Base-by-base conservation (phyloP, 768 basidiomycete species). In the Hypholoma fasciculare region DNA sequence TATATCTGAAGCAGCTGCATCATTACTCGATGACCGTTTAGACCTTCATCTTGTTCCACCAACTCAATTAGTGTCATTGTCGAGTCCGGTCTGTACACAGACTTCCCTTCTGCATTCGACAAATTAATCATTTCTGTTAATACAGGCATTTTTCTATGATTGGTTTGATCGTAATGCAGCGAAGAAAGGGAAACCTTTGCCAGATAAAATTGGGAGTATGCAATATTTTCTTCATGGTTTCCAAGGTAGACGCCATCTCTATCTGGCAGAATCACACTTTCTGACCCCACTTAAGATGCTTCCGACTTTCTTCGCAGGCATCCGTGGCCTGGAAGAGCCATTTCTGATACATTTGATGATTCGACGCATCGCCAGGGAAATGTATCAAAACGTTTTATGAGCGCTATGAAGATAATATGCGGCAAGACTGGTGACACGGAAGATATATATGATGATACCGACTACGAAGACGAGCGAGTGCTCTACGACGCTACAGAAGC, bases 151-250 rank as follows among this genome's bases (percentile, higher is more conserved):
- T 72, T 96, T 91, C 72, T 96, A 96, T 64, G 91, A 94, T 66
- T 96, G 92, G 92, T 75, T 94, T 27, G 94, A 96, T 65, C 79
- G 92, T 58, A 90, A 76, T 67, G 90, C 84, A 4, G 82, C 82
- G 9, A 94, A 92, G 74, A 93, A 94, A 65, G 91, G 90, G 6
- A 92, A 93, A 66, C 80, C 82, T 1, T 71, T 95, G 17, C 92
- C 92, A 20, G 91, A 90, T 58, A 96, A 96, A 74, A 88, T 94
- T 50, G 94, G 94, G 7, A 92, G 89, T 65, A 88, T 94, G 85
- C 94, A 96, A 66, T 87, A 85, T 54, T 96, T 96, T 72, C 73
- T 95, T 66, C 84, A 92, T 62, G 93, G 94, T 13, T 96, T 81
- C 66, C 82, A 85, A 74, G 92, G 92, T 85, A 34, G 9, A 3